Conservation (phyloP, 1,284 basidiomycete species). For the Malassezia furfur region DNA sequence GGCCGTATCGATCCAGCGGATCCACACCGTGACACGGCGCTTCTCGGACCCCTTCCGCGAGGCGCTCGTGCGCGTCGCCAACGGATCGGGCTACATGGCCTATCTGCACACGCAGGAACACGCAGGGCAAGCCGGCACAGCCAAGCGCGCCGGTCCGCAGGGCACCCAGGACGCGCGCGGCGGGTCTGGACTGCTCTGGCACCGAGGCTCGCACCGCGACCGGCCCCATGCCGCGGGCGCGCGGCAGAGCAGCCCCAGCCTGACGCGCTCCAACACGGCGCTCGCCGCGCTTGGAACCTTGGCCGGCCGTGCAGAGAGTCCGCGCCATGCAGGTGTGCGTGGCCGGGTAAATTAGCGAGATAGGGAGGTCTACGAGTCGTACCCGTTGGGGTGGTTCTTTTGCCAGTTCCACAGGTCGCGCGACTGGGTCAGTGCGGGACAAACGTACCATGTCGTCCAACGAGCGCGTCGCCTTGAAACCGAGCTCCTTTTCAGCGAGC, state of each 20-base stretch:
- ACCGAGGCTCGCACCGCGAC: background rate
- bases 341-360: background rate
- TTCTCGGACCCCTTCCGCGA: conserved; percentile 43
- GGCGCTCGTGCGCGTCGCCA: conserved; percentile 28
- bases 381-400: conserved; percentile 50
- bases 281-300: background rate
- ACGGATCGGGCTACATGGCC: conserved; percentile 19
- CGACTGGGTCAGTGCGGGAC: background rate
- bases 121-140: no score
- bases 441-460: conserved; percentile 34
- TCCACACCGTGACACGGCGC: conserved; percentile 38
- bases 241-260: background rate
- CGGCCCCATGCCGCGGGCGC: background rate
- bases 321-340: background rate
- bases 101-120: background rate
- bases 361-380: conserved; percentile 18
- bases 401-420: conserved; percentile 48
- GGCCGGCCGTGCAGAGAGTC: background rate
- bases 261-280: conserved; percentile 3
- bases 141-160: background rate
- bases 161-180: background rate
- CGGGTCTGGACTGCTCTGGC: background rate
- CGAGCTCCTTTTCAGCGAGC: conserved; percentile 84
- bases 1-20: conserved; percentile 34
- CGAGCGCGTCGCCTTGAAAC: conserved; percentile 66